Evolutionary conservation across 192 early-diverging fungal genomes (phyloP), one percentile per base, ranked within the genome.

Genomic region (Allomyces macrogynus): DNA sequence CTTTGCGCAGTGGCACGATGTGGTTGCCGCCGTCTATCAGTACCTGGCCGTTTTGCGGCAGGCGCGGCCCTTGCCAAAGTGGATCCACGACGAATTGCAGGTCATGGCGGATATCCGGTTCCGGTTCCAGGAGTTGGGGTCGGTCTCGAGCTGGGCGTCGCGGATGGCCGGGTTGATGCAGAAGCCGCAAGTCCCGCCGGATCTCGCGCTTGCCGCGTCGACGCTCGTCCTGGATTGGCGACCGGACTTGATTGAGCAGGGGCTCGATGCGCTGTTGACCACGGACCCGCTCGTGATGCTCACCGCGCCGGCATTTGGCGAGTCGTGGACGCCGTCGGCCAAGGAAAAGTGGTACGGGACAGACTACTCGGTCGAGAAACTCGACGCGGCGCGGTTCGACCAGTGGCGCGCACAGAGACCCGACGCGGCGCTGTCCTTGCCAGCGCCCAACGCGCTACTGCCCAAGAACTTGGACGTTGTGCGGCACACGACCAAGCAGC

Each of bases 1-100:
- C 12, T 70, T 87, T 25, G 75, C 74, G 25, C 78, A 87, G 63
- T 90, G 87, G 66, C 75, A 90, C 66, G 87, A 93, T 32, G 85
- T 96, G 1, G 76, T 96, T 54, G 67, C 79, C 10, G 76, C 84
- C 22, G 68, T 96, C 20, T 98, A 96, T 73, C 84, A 89, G 69
- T 98, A 92, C 68, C 87, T 96, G 66, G 73, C 86, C 24, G 84
- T 98, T 82, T 70, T 98, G 25, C 79, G 79, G 61, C 64, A 73
- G n/a, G 71, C 70, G 60, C 87, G 86, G 25, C 74, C 32, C 3
- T 40, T 89, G 61, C 81, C 89, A 66, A 74, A 85, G 40, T 88
- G 86, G 80, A 85, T 88, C 61, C 95, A 85, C 72, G 78, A 89
- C 32, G 93, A 98, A 8, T 40, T 77, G 81, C 86, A 69, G 64